Percentiles rank a stretch among this genome's conserved stretches.
These are phyloP conservation scores for Kokia cookei DNA, from an alignment of 441 rosid genomes.

Conservation along the genomic window DNA sequence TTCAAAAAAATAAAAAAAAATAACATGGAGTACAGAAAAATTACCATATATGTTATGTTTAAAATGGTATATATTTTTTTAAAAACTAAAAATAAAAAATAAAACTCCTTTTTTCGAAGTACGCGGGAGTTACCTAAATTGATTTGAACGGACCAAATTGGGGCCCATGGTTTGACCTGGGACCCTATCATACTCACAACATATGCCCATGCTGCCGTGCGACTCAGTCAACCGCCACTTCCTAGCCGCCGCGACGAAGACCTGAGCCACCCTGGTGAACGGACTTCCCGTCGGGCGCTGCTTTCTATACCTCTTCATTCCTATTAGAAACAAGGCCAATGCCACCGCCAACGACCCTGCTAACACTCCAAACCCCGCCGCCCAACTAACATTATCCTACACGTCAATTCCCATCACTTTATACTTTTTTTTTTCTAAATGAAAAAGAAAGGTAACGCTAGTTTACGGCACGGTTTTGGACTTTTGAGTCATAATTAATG, in stretches of 20 bases:
- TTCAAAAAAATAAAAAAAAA: too few species aligned
- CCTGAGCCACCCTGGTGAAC: constrained; percentile 52
- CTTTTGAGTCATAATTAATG: neutral
- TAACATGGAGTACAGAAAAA: too few species aligned
- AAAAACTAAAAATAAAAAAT: too few species aligned
- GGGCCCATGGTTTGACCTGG: constrained; percentile 5
- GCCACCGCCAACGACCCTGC: constrained; percentile 42
- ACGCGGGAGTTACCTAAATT: constrained; percentile 34
- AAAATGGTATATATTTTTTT: too few species aligned
- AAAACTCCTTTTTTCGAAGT: neutral
- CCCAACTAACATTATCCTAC: constrained; percentile 77
- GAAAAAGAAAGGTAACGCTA: neutral
- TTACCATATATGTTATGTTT: too few species aligned
- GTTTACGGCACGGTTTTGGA: neutral
- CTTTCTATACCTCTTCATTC: constrained; percentile 45
- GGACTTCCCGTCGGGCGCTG: constrained; percentile 63
- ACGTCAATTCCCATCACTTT: neutral
- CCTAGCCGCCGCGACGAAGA: constrained; percentile 49
- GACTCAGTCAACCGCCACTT: constrained; percentile 40
- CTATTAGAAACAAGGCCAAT: constrained; percentile 38
- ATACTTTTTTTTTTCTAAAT: neutral
- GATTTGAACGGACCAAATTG: constrained; percentile 38
- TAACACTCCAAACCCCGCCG: constrained; percentile 46
- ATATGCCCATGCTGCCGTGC: constrained; percentile 20
- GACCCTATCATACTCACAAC: constrained; percentile 15